Evolutionary conservation across 305 asterid species (phyloP), one percentile per base, ranked within the genome.

Genomic region (Fraxinus dipetala): DNA sequence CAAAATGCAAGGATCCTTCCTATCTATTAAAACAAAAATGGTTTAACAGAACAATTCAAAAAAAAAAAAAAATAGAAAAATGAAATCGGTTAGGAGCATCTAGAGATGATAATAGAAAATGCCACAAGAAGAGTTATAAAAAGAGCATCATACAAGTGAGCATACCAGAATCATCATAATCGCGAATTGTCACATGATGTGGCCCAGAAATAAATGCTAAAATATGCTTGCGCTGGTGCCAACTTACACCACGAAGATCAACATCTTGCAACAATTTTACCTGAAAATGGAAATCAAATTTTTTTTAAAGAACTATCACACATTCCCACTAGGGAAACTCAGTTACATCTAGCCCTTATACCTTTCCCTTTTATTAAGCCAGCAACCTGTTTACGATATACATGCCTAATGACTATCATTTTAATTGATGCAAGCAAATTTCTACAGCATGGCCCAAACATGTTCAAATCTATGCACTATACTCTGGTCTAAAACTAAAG

Each of bases 191-290:
- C 87, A 94, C 93, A 80, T 91, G 93, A 87, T 93, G 91, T 28
- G 82, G 87, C 76, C 98, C 98, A 69, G 97, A 93, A 85, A 93
- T 85, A 87, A 96, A 93, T 81, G 98, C 98, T 76, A 96, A 82
- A 83, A 93, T 89, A 82, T 89, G 90, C 78, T 92, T 94, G 85
- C 90, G 91, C 31, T 88, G 92, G 88, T 96, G 95, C 98, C 99
- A 96, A 87, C 93, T 88, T 81, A 94, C 86, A 78, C 92, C 88
- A 63, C 87, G 94, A 82, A 93, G 91, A 90, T 91, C 95, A 76
- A 92, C 84, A 79, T 78, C 88, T 77, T 87, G 92, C 77, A 92
- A 89, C 82, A 89, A 81, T 85, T 92, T 93, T 63, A 93, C 96
- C 98, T 95, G 89, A 74, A 85, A 80, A 80, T 31, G 40, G 9